phyloP scores from a whole-genome alignment of 1,284 basidiomycete genomes.

The Polyporus tsugae region DNA sequence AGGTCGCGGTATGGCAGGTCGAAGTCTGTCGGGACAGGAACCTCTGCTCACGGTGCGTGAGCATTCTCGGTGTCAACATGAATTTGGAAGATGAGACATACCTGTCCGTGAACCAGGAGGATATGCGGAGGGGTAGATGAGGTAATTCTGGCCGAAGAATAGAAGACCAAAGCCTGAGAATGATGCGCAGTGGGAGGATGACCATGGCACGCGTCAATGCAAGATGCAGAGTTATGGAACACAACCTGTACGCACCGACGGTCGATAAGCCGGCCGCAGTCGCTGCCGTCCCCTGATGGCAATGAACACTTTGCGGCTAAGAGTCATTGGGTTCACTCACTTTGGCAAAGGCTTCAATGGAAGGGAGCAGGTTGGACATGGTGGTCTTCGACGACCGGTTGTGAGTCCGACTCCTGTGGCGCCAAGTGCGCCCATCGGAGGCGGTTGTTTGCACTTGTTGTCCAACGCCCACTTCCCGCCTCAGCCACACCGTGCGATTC shows the following conservation, averaged over 20 bases:
- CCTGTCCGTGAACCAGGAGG: conserved; percentile 85
- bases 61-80: not conserved
- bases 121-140: conserved; percentile 92
- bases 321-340: conserved; percentile 44
- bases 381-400: not conserved
- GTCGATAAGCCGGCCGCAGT: conserved; percentile 74
- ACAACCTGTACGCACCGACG: conserved; percentile 55
- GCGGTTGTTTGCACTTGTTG: conserved; percentile 27
- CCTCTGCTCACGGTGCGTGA: conserved; percentile 55
- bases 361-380: conserved; percentile 53
- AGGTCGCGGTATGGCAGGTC: conserved; percentile 81
- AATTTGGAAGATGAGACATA: conserved; percentile 39
- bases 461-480: conserved; percentile 6
- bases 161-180: conserved; percentile 73
- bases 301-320: conserved; percentile 16
- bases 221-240: not conserved
- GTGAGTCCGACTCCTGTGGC: not conserved
- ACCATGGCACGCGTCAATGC: conserved; percentile 16
- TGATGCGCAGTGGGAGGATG: conserved; percentile 13
- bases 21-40: conserved; percentile 74
- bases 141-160: conserved; percentile 85
- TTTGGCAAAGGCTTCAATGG: conserved; percentile 70
- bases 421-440: not conserved
- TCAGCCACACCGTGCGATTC: not conserved
- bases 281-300: conserved; percentile 66